Base-by-base conservation (phyloP, 345 rosid species). In the Camelina hispida region DNA sequence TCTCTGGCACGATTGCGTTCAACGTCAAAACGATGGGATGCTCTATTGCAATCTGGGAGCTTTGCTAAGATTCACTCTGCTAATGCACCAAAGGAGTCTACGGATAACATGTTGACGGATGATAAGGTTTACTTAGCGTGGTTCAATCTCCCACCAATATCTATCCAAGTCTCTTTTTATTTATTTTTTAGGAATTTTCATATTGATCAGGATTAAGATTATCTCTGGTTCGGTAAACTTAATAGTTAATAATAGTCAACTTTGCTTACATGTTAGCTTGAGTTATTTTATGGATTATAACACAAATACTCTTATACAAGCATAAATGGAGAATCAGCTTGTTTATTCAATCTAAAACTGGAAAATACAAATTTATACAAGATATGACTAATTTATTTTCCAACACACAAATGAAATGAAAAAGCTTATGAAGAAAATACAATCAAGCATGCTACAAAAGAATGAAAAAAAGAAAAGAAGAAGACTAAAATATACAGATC, bases 11-110 rank as follows among this genome's bases (percentile, higher is more conserved):
- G 57, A 32, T 30, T 48, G 3, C 44, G 44, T 16, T 32, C 57
- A 30, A 17, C 44, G 7, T 32, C 44, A 2, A 66, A 65, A 65
- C 12, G 0, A 17, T 65, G 69, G 43, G 50, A 65, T 25, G 1
- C 28, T 65, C 17, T 65, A 6, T 17, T 1, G 17, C 30, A 48
- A 65, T 3, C 12, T 7, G 44, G 2, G 44, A 48, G 43, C 0
- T 47, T 65, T 65, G 57, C 12, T 48, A 47, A 48, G 38, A 63
- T 9, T 16, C 68, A 63, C 38, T 63, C 68, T 11, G 11, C 28
- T 32, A 65, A 17, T 16, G 57, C 69, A 48, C 57, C 57, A 65
- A 65, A 48, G 2, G 54, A 28, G 28, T 65, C 44, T 47, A 16
- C 17, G 28, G 1, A 6, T 48, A 17, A 47, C 56, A 48, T 32